phyloP scores from a whole-genome alignment of 1,284 basidiomycete genomes.

The Papiliotrema terrestris region DNA sequence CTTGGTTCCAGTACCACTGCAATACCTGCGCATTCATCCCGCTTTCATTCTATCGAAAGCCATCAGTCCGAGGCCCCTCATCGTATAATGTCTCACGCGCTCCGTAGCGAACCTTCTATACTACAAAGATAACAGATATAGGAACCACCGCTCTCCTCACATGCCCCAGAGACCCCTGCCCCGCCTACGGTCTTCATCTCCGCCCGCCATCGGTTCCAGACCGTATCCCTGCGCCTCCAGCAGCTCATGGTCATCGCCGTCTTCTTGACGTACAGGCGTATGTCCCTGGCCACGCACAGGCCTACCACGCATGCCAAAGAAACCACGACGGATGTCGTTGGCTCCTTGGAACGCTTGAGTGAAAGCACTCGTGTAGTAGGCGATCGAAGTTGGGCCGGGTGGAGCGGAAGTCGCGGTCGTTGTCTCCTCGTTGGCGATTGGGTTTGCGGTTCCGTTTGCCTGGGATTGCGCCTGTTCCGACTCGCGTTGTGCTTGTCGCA shows the following conservation, averaged over 20 bases:
- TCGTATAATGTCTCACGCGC: no score
- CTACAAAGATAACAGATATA: no score
- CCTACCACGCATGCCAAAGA: slow-evolving; percentile 40
- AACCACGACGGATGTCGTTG: slow-evolving; percentile 38
- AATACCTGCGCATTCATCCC: no score
- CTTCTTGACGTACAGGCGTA: slow-evolving; percentile 24
- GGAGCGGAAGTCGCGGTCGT: slow-evolving; percentile 8
- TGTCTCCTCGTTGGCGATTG: slow-evolving; percentile 3
- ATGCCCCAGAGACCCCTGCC: slow-evolving; percentile 19
- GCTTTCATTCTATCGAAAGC: no score
- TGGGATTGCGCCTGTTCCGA: slow-evolving; percentile 37
- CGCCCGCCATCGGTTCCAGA: slow-evolving; percentile 32
- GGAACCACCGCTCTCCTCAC: not conserved
- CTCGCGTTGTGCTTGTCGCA: slow-evolving; percentile 36
- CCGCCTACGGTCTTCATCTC: slow-evolving; percentile 6
- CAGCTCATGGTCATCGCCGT: slow-evolving; percentile 36
- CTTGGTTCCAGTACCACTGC: no score
- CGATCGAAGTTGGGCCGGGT: slow-evolving; percentile 22
- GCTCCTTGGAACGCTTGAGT: slow-evolving; percentile 29
- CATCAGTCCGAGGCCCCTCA: no score
- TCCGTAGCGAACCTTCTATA: no score
- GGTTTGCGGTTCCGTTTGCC: slow-evolving; percentile 15
- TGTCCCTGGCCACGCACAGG: slow-evolving; percentile 25
- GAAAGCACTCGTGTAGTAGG: slow-evolving; percentile 39
- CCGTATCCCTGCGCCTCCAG: slow-evolving; percentile 42